Percentiles rank a stretch among this genome's conserved stretches.
Conservation (phyloP, 768 basidiomycete species). For the Nidularia pulvinata region DNA sequence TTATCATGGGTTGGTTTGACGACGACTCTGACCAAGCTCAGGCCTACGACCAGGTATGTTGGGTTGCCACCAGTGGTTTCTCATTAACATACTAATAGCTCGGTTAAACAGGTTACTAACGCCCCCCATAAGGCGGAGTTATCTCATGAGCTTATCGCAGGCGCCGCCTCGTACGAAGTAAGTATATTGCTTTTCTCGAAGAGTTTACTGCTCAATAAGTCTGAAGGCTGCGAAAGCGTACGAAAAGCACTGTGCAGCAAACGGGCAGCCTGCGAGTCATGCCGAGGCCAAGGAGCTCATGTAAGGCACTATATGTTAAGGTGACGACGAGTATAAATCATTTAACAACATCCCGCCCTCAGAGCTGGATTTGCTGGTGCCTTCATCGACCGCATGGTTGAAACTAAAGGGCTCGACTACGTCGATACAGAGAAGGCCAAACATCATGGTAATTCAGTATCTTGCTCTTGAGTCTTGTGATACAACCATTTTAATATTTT, state of each 20-base stretch:
- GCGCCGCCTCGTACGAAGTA: slow-evolving; percentile 66
- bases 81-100: not conserved
- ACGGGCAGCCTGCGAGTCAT: slow-evolving; percentile 52
- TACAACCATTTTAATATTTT: too few relatives aligned
- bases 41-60: slow-evolving; percentile 37
- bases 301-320: slow-evolving; percentile 15
- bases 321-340: not conserved
- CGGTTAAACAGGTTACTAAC: slow-evolving; percentile 33
- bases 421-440: slow-evolving; percentile 18
- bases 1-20: slow-evolving; percentile 42
- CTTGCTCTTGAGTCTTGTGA: too few relatives aligned
- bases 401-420: slow-evolving; percentile 45
- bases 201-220: not conserved
- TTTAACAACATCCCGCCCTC: not conserved
- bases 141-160: slow-evolving; percentile 69
- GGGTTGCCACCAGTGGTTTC: not conserved
- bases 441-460: slow-evolving; percentile 9
- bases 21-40: slow-evolving; percentile 37
- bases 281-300: slow-evolving; percentile 57
- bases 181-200: not conserved
- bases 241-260: slow-evolving; percentile 44
- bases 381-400: slow-evolving; percentile 51
- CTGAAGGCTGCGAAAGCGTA: slow-evolving; percentile 64
- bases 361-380: slow-evolving; percentile 56
- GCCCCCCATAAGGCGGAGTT: slow-evolving; percentile 56